These are phyloP conservation scores for Strobilomyces confusus DNA, from an alignment of 768 basidiomycete genomes.

Conservation along the genomic window DNA sequence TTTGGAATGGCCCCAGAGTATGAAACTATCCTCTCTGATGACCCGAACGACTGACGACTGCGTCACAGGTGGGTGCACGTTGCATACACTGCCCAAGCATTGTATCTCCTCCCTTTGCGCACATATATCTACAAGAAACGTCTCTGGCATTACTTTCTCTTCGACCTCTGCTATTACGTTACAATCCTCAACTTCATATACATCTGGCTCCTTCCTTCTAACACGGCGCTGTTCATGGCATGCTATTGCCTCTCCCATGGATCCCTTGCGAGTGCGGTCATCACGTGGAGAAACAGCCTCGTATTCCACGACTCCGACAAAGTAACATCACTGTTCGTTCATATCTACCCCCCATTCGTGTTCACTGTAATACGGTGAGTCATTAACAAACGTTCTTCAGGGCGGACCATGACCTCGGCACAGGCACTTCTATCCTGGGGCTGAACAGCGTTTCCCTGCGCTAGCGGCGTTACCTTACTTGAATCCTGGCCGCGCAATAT, in stretches of 20 bases:
- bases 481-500: conserved; percentile 65
- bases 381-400: not conserved
- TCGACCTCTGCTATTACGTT: conserved; percentile 90
- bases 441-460: conserved; percentile 82
- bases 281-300: conserved; percentile 97
- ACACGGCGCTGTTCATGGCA: conserved; percentile 76
- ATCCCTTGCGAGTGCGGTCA: conserved; percentile 86
- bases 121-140: conserved; percentile 88
- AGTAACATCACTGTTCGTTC: conserved; percentile 91
- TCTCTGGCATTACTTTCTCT: conserved; percentile 91
- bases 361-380: conserved; percentile 87
- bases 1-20: conserved; percentile 88
- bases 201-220: conserved; percentile 85
- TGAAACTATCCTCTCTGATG: conserved; percentile 21
- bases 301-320: conserved; percentile 98
- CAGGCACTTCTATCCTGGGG: conserved; percentile 86
- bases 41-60: conserved; percentile 8
- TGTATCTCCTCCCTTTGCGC: conserved; percentile 80
- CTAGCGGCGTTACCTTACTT: conserved; percentile 65
- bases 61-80: conserved; percentile 77
- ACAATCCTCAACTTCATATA: conserved; percentile 89
- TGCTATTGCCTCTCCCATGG: conserved; percentile 94
- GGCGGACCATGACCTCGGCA: conserved; percentile 5
- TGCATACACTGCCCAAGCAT: conserved; percentile 73
- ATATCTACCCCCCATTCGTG: conserved; percentile 88